Evolutionary conservation across 805 yeast genomes (phyloP), one percentile per base, ranked within the genome.

Genomic region (Candida chauliodis): DNA sequence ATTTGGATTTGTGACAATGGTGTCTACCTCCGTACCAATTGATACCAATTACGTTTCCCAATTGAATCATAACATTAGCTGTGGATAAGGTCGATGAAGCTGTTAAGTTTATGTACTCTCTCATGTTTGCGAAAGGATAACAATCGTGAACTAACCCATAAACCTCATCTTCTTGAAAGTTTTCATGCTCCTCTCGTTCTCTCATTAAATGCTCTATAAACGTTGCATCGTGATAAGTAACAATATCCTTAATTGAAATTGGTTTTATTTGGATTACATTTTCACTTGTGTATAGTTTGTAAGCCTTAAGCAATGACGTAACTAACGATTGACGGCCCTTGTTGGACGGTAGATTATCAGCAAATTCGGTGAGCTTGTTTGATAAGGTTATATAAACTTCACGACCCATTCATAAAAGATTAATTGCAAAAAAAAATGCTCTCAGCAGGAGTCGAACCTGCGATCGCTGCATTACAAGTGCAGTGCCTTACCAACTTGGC

Each of bases 21-120:
- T 84, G 93, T 34, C 90, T 58, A 1, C 93, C 95, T 5, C 95
- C 95, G 49, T 77, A 75, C 89, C 89, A 84, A 51, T 82, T 82
- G 31, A 84, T 66, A 2, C 74, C 79, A 1, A 76, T 58, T 1
- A 14, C 10, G 8, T 27, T 19, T 4, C 27, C 27, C 19, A 19
- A 3, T 37, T 32, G 35, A 1, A 52, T 36, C 3, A 72, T 46
- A 48, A 60, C 63, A 5, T 58, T 55, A 0, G 76, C 77, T 8
- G 80, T 64, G 8, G 71, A 52, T 8, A 83, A 44, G 2, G 85
- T 76, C 0, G 87, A 74, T 0, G 86, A 85, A 0, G 83, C 78
- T 0, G 71, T 56, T 0, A 62, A 55, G 15, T 51, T 53, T 4
- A 76, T 70, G 48, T 84, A 82, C 42, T 68, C 63, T 8, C 61